Base-by-base conservation (phyloP, 1,139 yeast species). In the Saccharomyces hybrid region DNA sequence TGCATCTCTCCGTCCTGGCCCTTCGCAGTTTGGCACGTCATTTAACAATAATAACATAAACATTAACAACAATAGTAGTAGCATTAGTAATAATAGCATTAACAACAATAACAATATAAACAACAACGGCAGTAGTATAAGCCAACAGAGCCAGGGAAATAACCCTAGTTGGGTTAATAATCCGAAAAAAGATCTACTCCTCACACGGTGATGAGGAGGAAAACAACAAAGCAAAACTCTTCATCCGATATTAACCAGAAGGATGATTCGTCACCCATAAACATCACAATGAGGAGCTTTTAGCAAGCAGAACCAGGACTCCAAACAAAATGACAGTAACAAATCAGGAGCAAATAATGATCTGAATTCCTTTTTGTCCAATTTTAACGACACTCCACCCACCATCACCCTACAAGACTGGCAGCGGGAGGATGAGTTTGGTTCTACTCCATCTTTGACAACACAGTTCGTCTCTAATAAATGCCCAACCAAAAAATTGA, bases 161-260 rank as follows among this genome's bases (percentile, higher is more conserved):
- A 38, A 38, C 19, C 44, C 44, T 38, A 63, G 71, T 31, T 82
- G 86, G 86, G 76, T 78, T 59, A 79, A 77, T 52, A 78, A 79
- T 58, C 77, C 81, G 19, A 79, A 78, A 58, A 79, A 59, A 74
- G 88, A 59, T 75, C 79, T 1, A 80, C 83, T 49, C 88, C 89
- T 19, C 72, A 74, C n/a, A 70, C 69, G 4, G 70, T 76, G 14
- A 66, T 77, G 27, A 76, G 83, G 58, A 71, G 80, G 60, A 50
- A 48, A 68, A 34, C 68, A 67, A 24, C 63, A 16, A 11, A 44
- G 24, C 38, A 44, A 19, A 50, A 48, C 8, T 34, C 12, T 11
- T 14, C 42, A 4, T 31, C 16, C 21, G 47, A 44, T 24, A 48
- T 44, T 4, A 44, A 29, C 12, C 32, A 50, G 14, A 38, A 42